Evolutionary conservation across 345 rosid genomes (phyloP).

Genomic region (Bretschneidera sinensis): DNA sequence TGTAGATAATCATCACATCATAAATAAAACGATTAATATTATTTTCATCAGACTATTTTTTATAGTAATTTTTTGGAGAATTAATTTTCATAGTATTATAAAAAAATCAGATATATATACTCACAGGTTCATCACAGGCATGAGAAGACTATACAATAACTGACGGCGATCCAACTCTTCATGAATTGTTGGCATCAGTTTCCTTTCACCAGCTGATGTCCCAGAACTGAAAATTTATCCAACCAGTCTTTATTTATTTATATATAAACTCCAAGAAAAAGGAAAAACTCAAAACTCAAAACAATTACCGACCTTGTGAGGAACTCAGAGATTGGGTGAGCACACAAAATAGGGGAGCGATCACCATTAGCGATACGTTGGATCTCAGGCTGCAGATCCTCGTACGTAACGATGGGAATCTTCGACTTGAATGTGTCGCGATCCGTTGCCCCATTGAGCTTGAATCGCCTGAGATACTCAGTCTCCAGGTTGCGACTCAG

Average conservation of each 20-base stretch:
- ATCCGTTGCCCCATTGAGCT: constrained; percentile 50
- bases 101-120: constrained; percentile 16
- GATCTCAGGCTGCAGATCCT: constrained; percentile 65
- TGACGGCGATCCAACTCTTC: constrained; percentile 82
- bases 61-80: not conserved
- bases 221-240: constrained; percentile 57
- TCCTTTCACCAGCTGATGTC: constrained; percentile 95
- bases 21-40: no score
- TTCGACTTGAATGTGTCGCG: constrained; percentile 49
- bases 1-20: no score
- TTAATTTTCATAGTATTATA: not conserved
- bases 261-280: no score
- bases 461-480: constrained; percentile 54
- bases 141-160: constrained; percentile 70
- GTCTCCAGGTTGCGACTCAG: constrained; percentile 48
- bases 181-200: constrained; percentile 81
- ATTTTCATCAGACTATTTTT: constrained; percentile 4
- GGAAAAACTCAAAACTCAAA: not conserved
- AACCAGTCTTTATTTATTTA: not conserved
- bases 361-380: constrained; percentile 77
- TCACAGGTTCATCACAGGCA: constrained; percentile 92
- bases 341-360: constrained; percentile 59
- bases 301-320: constrained; percentile 51
- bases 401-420: constrained; percentile 61
- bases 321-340: constrained; percentile 71